Evolutionary conservation across 208 protist species (phyloP).

Genomic region (Kentomonas sorsogonicus): DNA sequence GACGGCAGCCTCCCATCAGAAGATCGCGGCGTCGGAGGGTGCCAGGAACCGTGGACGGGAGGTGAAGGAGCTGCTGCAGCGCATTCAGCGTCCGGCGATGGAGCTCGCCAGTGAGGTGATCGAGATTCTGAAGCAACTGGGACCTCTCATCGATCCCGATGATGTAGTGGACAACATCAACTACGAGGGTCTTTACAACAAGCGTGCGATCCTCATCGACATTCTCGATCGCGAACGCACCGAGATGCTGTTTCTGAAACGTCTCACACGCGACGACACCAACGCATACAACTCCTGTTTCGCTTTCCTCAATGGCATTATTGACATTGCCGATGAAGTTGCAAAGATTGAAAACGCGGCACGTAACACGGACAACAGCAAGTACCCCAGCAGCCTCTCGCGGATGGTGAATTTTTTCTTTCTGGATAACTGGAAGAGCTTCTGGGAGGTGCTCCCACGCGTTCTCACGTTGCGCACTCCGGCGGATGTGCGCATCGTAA

Average conservation of each 20-base stretch:
- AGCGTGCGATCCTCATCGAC: slow-evolving; percentile 21
- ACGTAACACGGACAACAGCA: slow-evolving; percentile 42
- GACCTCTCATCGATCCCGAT: slow-evolving; percentile 21
- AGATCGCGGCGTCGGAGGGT: slow-evolving; percentile 10
- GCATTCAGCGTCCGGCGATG: slow-evolving; percentile 24
- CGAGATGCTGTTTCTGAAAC: slow-evolving; percentile 30
- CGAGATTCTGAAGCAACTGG: slow-evolving; percentile 27
- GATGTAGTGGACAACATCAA: slow-evolving; percentile 31
- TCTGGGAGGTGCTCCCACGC: slow-evolving; percentile 60
- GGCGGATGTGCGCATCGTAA: slow-evolving; percentile 57
- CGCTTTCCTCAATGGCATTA: slow-evolving; percentile 31
- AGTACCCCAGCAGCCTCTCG: slow-evolving; percentile 34
- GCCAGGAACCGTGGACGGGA: too few species aligned
- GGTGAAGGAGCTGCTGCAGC: slow-evolving; percentile 27
- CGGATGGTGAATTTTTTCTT: slow-evolving; percentile 59
- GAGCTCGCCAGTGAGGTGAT: slow-evolving; percentile 41
- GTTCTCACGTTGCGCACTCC: slow-evolving; percentile 51
- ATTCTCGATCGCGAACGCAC: slow-evolving; percentile 22
- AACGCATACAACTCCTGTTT: slow-evolving; percentile 31
- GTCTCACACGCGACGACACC: slow-evolving; percentile 24
- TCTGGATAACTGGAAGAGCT: slow-evolving; percentile 47
- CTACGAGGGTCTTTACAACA: slow-evolving; percentile 31
- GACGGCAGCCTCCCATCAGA: slow-evolving; percentile 22
- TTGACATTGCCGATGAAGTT: slow-evolving; percentile 46
- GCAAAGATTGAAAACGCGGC: slow-evolving; percentile 33